A percentile compares a stretch with the other conserved stretches of the same genome.
These are phyloP conservation scores for Calonectria pauciramosa DNA, from an alignment of 2,329 filamentous ascomycete genomes.

Conservation along the genomic window DNA sequence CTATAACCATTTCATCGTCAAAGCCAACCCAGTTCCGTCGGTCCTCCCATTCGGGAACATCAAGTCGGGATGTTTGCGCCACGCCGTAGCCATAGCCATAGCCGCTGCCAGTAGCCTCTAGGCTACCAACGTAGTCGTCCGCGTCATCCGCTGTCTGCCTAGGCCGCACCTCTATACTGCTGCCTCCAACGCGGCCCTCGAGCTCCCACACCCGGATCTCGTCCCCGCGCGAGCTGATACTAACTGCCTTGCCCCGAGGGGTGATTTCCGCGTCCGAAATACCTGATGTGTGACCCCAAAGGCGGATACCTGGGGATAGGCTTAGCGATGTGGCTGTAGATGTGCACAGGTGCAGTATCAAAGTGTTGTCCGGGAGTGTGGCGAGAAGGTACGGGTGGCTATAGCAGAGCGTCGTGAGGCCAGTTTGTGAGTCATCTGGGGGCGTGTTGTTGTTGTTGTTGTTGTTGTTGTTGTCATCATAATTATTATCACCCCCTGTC, in stretches of 20 bases:
- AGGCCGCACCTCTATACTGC: constrained; percentile 68
- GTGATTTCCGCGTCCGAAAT: constrained; percentile 90
- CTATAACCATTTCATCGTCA: constrained; percentile 92
- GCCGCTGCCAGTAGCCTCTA: constrained; percentile 10
- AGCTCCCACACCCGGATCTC: constrained; percentile 91
- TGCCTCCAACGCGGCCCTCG: constrained; percentile 74
- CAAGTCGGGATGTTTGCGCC: constrained; percentile 10
- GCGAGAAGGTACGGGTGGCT: constrained; percentile 88
- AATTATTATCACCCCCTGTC: constrained; percentile 33
- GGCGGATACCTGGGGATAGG: constrained; percentile 79
- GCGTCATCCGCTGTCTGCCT: constrained; percentile 45
- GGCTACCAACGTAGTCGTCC: constrained; percentile 28
- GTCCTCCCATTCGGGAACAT: constrained; percentile 56
- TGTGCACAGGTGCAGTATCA: constrained; percentile 85
- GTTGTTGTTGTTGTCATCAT: background rate
- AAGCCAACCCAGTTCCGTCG: constrained; percentile 82
- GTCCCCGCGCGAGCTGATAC: constrained; percentile 84
- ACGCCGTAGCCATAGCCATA: background rate
- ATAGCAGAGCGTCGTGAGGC: constrained; percentile 76
- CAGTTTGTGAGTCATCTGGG: constrained; percentile 50
- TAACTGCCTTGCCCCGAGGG: constrained; percentile 87
- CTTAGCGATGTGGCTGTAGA: constrained; percentile 76
- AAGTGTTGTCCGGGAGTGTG: constrained; percentile 88
- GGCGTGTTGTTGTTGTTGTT: constrained; percentile 14
- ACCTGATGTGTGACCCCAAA: constrained; percentile 94